Evolutionary conservation across 176 grass and related monocot genomes (phyloP), one percentile per base, ranked within the genome.

Genomic region (Rhynchospora breviuscula): DNA sequence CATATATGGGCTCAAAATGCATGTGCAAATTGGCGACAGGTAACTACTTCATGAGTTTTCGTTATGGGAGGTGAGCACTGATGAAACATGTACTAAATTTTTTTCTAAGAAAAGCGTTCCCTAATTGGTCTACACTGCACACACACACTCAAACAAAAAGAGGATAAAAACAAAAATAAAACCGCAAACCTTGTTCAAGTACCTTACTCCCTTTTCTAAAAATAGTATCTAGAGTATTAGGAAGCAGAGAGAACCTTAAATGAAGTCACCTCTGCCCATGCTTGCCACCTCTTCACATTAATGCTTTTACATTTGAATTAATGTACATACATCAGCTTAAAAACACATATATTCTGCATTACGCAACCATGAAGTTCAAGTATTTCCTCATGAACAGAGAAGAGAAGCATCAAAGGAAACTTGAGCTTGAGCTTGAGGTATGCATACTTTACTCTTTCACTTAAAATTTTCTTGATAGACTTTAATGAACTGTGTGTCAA

Each of bases 311-410:
- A 49, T 12, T 81, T 81, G 59, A 82, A 82, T 82, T 44, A 65
- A 82, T 45, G 79, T 21, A 66, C 63, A 82, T 82, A 63, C 63
- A 25, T 61, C 59, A 64, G 48, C 17, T 63, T 82, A 9, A 53
- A 64, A 81, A 19, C 21, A 47, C 18, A 81, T 81, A 81, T 81
- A 81, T 81, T 85, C 82, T 35, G 5, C 75, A 59, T 62, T 90
- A 76, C 48, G 53, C 46, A 74, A 60, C 81, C 62, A 95, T 91
- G 88, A 93, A 95, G 85, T 89, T 94, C 61, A 81, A 79, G 68
- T 76, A 91, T 70, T 91, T 93, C 81, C 86, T 93, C 43, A 98
- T 98, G 93, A 89, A 89, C 44, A 66, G 81, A 8, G 86, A 90
- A 14, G 86, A 85, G 81, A 83, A 81, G 74, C 85, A 83, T 51